Base-by-base conservation (phyloP, 2,329 filamentous ascomycete genomes). In the Thyridium curvatum region DNA sequence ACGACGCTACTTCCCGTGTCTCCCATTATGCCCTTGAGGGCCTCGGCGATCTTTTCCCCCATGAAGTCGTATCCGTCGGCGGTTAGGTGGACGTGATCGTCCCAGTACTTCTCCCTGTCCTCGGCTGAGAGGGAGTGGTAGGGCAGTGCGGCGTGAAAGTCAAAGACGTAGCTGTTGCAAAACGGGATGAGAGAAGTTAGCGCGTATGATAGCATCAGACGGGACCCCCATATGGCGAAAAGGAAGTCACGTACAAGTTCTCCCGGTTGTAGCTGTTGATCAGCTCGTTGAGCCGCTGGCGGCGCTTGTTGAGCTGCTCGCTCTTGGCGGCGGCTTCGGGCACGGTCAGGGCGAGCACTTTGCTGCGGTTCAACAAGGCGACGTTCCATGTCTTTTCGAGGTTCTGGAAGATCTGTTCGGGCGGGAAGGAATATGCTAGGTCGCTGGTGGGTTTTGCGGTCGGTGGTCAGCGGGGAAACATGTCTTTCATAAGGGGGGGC, bases 261-360 rank as follows among this genome's bases (percentile, higher is more conserved):
- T 64, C 57, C 17, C 60, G 60, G 30, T 65, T 53, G 46, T 79
- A 68, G 4, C 51, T 53, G 46, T 69, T 62, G 40, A 84, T 83
- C 28, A 61, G 52, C 2, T 55, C 44, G 49, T 84, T 84, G 37
- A 84, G 55, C 16, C 46, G 46, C n/a, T 51, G 46, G 6, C 50
- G 35, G 12, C 32, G 13, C 2, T 31, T 12, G 10, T 35, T 32
- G 7, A 46, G 16, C 12, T 18, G 35, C 21, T 21, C 12, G 32
- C 3, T 35, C 16, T 47, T 50, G 17, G 48, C 39, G 7, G 56
- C 52, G 18, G 66, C 67, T 46, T 82, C 79, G 1, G 77, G 77
- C 3, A 85, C 65, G 0, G 79, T 84, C 35, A 84, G 62, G 4
- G 78, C 77, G 3, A 85, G 68, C 8, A 84, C 71, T 42, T 76